A percentile compares a stretch with the other conserved stretches of the same genome.
Evolutionary conservation across 2,329 filamentous ascomycete species (phyloP).

Genomic region (Dactylellina parvicollis): DNA sequence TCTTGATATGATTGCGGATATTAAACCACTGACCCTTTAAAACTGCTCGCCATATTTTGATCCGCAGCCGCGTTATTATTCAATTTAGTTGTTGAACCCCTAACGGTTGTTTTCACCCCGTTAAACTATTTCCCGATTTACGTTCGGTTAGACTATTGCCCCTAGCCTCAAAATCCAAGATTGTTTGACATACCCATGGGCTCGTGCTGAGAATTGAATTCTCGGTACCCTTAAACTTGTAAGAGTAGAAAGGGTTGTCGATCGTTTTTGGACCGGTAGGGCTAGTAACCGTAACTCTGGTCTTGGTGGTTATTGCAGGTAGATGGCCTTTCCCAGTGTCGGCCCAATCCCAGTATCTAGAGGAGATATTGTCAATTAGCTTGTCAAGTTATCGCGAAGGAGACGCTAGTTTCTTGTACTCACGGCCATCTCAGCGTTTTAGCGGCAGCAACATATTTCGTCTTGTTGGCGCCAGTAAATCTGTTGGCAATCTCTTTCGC

Average conservation of each 20-base stretch:
- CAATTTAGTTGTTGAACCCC: slow-evolving; percentile 12
- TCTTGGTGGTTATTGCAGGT: slow-evolving; percentile 25
- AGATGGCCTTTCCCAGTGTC: slow-evolving; percentile 37
- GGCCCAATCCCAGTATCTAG: slow-evolving; percentile 57
- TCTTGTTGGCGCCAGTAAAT: slow-evolving; percentile 48
- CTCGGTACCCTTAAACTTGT: background rate
- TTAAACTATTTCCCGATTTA: slow-evolving; percentile 14
- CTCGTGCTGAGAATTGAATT: background rate
- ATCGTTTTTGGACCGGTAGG: slow-evolving; percentile 22
- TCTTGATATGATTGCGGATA: no score
- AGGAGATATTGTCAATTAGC: slow-evolving; percentile 11
- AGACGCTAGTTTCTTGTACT: slow-evolving; percentile 8
- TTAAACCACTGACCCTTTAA: background rate
- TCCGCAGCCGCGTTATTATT: slow-evolving; percentile 35
- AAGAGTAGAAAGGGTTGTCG: slow-evolving; percentile 9
- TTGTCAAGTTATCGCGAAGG: background rate
- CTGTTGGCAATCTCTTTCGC: slow-evolving; percentile 42
- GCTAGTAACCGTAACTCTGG: slow-evolving; percentile 37
- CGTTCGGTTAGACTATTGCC: background rate
- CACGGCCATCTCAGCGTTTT: slow-evolving; percentile 54
- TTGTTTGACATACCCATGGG: no score
- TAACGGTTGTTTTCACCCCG: background rate
- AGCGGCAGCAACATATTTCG: slow-evolving; percentile 54
- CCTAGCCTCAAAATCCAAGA: no score
- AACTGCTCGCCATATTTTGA: slow-evolving; percentile 16